These are phyloP conservation scores for Cyclostephanos invisitatus DNA, from an alignment of 108 stramenopile genomes.

Conservation along the genomic window DNA sequence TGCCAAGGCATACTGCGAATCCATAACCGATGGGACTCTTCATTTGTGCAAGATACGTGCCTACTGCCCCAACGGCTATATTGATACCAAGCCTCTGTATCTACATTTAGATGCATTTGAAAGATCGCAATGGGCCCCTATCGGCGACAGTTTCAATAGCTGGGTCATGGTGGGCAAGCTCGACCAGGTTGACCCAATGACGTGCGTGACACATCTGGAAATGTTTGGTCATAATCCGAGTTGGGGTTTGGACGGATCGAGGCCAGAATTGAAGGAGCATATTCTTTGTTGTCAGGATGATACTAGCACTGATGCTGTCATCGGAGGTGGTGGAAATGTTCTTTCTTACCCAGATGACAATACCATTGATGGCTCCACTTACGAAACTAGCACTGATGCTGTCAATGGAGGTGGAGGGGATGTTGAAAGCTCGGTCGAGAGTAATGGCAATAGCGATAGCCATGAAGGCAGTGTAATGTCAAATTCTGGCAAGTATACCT, in stretches of 20 bases:
- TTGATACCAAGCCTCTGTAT: slow-evolving; percentile 6
- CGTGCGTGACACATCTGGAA: slow-evolving; percentile 28
- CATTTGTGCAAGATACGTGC: slow-evolving; percentile 10
- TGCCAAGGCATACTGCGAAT: slow-evolving; percentile 39
- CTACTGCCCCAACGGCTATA: slow-evolving; percentile 19
- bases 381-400: too few relatives aligned
- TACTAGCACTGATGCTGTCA: background rate
- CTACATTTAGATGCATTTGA: slow-evolving; percentile 35
- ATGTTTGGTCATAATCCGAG: slow-evolving; percentile 29
- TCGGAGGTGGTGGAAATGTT: too few relatives aligned
- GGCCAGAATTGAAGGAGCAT: slow-evolving; percentile 27
- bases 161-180: slow-evolving; percentile 53
- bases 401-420: background rate
- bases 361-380: too few relatives aligned
- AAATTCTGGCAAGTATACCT: background rate
- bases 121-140: slow-evolving; percentile 45
- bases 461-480: too few relatives aligned
- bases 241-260: slow-evolving; percentile 51
- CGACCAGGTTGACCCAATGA: slow-evolving; percentile 16
- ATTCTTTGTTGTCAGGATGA: slow-evolving; percentile 41
- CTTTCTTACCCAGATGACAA: too few relatives aligned
- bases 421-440: background rate
- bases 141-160: slow-evolving; percentile 17
- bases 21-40: slow-evolving; percentile 10
- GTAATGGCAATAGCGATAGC: background rate